Conservation (phyloP, 2,329 filamentous ascomycete species). For the Aspergillus aculeatinus region DNA sequence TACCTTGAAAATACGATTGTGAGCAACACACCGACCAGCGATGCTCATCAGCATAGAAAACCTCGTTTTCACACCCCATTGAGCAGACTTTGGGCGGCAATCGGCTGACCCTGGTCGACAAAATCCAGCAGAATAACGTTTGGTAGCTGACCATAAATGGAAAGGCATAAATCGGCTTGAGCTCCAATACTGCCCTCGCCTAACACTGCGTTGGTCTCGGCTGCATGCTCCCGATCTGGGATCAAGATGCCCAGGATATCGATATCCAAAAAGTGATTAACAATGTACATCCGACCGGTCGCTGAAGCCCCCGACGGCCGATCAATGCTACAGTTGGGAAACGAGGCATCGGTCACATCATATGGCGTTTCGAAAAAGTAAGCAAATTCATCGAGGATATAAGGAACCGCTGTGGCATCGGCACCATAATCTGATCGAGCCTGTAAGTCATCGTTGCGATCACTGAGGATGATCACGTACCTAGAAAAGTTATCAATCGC, state of each 20-base stretch:
- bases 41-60: neutral
- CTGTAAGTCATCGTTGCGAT: neutral
- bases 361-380: slow-evolving; percentile 51
- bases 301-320: slow-evolving; percentile 41
- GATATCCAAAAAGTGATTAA: slow-evolving; percentile 51
- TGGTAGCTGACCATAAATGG: slow-evolving; percentile 39
- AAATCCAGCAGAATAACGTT: slow-evolving; percentile 49
- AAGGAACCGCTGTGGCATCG: slow-evolving; percentile 39
- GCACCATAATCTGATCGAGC: slow-evolving; percentile 40
- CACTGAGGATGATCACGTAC: slow-evolving; percentile 21
- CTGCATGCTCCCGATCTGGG: slow-evolving; percentile 43
- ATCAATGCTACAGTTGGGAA: slow-evolving; percentile 46
- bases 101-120: slow-evolving; percentile 46
- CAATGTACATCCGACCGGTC: slow-evolving; percentile 46
- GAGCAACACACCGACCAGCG: neutral
- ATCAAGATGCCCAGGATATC: slow-evolving; percentile 43
- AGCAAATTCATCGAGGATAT: slow-evolving; percentile 44
- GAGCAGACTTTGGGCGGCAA: slow-evolving; percentile 40
- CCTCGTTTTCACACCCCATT: slow-evolving; percentile 34
- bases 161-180: slow-evolving; percentile 41
- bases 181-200: slow-evolving; percentile 46
- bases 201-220: slow-evolving; percentile 44
- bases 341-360: slow-evolving; percentile 41
- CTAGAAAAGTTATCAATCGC: slow-evolving; percentile 46
- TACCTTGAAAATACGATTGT: neutral